Evolutionary conservation across 805 yeast species (phyloP).

Genomic region (Scheffersomyces stipitis): DNA sequence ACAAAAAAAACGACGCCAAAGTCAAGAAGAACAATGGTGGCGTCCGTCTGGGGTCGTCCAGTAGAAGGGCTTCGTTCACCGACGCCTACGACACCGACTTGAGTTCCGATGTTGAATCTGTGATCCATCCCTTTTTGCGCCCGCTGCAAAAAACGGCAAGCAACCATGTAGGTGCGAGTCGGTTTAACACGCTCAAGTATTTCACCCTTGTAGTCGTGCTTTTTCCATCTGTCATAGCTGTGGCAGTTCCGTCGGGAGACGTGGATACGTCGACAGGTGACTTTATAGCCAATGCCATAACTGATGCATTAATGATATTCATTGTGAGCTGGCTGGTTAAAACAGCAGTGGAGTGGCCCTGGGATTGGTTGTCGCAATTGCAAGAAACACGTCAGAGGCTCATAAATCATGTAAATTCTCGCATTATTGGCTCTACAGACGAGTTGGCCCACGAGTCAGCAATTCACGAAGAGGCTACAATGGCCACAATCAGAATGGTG

Average conservation of each 20-base stretch:
- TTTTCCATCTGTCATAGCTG: slow-evolving; percentile 26
- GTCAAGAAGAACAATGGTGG: too few species aligned
- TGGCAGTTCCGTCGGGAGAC: slow-evolving; percentile 19
- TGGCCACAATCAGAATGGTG: slow-evolving; percentile 6
- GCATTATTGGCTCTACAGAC: neutral
- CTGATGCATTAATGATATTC: slow-evolving; percentile 31
- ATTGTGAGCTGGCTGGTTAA: slow-evolving; percentile 34
- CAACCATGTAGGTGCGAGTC: neutral
- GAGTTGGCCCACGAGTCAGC: neutral
- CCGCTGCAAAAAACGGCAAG: neutral
- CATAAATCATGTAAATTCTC: slow-evolving; percentile 14
- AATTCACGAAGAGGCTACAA: neutral
- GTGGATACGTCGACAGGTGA: slow-evolving; percentile 8
- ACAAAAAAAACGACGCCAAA: too few species aligned
- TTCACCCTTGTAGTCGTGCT: slow-evolving; percentile 21
- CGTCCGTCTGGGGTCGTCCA: too few species aligned
- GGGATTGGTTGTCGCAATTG: slow-evolving; percentile 37
- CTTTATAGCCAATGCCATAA: slow-evolving; percentile 21
- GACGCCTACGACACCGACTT: too few species aligned
- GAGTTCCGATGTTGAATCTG: slow-evolving; percentile 3
- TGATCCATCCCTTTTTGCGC: too few species aligned
- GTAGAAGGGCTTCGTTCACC: too few species aligned
- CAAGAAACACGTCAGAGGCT: slow-evolving; percentile 13
- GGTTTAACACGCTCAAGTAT: slow-evolving; percentile 7
- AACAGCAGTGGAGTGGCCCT: slow-evolving; percentile 41